Percentiles rank a stretch among this genome's conserved stretches.
These are phyloP conservation scores for Fraxinus ornus DNA, from an alignment of 305 asterid species.

Conservation along the genomic window DNA sequence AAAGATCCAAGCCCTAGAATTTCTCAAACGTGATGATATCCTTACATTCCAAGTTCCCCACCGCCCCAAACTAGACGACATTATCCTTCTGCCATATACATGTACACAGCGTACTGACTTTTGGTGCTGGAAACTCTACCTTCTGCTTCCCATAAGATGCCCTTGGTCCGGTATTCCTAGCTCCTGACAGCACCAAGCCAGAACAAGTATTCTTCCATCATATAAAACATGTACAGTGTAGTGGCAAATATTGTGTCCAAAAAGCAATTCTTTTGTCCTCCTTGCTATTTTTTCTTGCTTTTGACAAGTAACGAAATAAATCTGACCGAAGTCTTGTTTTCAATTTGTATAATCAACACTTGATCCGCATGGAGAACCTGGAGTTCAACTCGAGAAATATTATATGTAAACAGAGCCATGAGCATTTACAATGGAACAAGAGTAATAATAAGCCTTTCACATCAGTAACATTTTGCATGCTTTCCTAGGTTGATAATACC, in stretches of 20 bases:
- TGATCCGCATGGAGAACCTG: not conserved
- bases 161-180: not conserved
- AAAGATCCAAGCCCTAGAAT: not conserved
- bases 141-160: not conserved
- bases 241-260: not conserved
- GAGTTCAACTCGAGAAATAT: not conserved
- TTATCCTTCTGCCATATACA: not conserved
- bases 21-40: not conserved
- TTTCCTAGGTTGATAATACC: not conserved
- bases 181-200: not conserved
- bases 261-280: not conserved
- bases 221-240: not conserved
- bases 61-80: not conserved
- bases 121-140: not conserved
- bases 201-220: not conserved
- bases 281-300: not conserved
- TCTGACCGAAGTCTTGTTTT: not conserved
- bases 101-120: not conserved
- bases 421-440: not conserved
- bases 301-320: not conserved
- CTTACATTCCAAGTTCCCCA: not conserved
- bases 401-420: not conserved
- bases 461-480: not conserved
- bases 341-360: not conserved
- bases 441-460: not conserved